Conservation (phyloP, 495 filamentous ascomycete genomes). For the Astrothelium macrocarpum region DNA sequence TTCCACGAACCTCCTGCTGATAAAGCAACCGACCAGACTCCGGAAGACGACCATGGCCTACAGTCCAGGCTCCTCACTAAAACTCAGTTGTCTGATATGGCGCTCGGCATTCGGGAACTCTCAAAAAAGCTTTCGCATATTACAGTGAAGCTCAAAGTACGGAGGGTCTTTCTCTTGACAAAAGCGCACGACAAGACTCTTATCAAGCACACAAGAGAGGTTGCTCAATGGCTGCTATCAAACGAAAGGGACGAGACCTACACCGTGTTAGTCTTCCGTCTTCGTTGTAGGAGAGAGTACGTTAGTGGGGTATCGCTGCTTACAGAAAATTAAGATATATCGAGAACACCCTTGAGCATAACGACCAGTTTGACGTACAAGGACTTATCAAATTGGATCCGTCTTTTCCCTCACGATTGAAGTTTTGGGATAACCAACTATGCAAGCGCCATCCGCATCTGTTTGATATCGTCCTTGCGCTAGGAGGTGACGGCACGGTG, state of each 20-base stretch:
- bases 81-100: constrained; percentile 89
- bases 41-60: constrained; percentile 14
- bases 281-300: neutral
- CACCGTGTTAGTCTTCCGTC: constrained; percentile 47
- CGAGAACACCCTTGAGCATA: constrained; percentile 60
- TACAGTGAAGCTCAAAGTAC: constrained; percentile 66
- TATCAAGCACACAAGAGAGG: constrained; percentile 65
- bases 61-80: constrained; percentile 74
- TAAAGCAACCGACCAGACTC: constrained; percentile 24
- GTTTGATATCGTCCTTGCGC: constrained; percentile 87
- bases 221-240: constrained; percentile 79
- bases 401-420: constrained; percentile 49
- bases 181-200: constrained; percentile 79
- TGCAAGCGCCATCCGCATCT: constrained; percentile 68
- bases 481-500: constrained; percentile 96
- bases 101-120: constrained; percentile 84
- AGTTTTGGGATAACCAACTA: constrained; percentile 74
- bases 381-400: constrained; percentile 51
- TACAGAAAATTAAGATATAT: constrained; percentile 42
- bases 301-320: neutral
- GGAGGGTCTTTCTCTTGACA: constrained; percentile 76
- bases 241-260: constrained; percentile 58
- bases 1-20: constrained; percentile 28
- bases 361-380: constrained; percentile 59
- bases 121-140: constrained; percentile 75